A percentile compares a stretch with the other conserved stretches of the same genome.
Evolutionary conservation across 2,329 filamentous ascomycete species (phyloP).

Genomic region (Sarocladiaceae sp.): DNA sequence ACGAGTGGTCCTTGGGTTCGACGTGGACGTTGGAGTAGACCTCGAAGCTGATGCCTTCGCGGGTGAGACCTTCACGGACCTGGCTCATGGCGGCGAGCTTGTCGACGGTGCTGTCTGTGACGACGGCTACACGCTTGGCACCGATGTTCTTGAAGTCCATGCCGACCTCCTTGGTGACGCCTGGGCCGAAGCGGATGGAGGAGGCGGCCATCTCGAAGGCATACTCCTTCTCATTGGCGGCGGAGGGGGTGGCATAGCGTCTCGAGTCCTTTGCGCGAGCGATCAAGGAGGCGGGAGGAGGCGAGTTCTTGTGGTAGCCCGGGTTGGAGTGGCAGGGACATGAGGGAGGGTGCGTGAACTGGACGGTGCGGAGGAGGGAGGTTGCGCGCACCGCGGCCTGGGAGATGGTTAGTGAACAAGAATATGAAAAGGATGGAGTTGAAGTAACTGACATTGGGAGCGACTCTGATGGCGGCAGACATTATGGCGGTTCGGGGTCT

Average conservation of each 20-base stretch:
- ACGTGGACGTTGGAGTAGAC: slow-evolving; percentile 76
- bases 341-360: slow-evolving; percentile 78
- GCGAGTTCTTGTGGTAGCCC: slow-evolving; percentile 67
- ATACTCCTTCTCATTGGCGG: slow-evolving; percentile 75
- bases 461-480: slow-evolving; percentile 20
- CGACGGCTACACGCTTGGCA: slow-evolving; percentile 79
- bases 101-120: slow-evolving; percentile 79
- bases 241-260: slow-evolving; percentile 66
- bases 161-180: slow-evolving; percentile 89
- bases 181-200: slow-evolving; percentile 87
- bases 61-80: slow-evolving; percentile 70
- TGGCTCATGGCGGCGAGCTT: slow-evolving; percentile 86
- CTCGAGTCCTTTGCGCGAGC: slow-evolving; percentile 36
- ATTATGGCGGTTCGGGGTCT: background rate
- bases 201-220: slow-evolving; percentile 98
- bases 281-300: slow-evolving; percentile 48
- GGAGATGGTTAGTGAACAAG: background rate
- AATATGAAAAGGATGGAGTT: background rate
- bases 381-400: slow-evolving; percentile 59
- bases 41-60: slow-evolving; percentile 72
- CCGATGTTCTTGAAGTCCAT: slow-evolving; percentile 96
- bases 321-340: slow-evolving; percentile 94
- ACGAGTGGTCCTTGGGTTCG: slow-evolving; percentile 94
- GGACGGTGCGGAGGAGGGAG: slow-evolving; percentile 78
- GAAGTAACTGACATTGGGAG: slow-evolving; percentile 31